Conservation (phyloP, 331 rosid species). For the Ulmus americana region DNA sequence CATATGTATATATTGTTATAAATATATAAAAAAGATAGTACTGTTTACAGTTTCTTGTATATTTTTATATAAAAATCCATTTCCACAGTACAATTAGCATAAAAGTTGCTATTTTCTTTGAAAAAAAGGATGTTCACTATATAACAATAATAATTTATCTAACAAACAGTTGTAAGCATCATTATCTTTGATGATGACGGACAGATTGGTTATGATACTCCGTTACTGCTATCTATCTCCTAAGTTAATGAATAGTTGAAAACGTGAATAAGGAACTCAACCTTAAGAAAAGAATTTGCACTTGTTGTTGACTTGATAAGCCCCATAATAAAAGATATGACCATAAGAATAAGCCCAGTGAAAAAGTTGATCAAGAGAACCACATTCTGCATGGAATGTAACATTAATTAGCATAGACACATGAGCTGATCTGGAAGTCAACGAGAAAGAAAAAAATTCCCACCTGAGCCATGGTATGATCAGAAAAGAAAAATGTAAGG, state of each 20-base stretch:
- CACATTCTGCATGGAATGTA: slow-evolving; percentile 58
- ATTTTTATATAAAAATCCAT: too few species aligned
- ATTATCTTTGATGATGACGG: background rate
- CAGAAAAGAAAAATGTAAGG: slow-evolving; percentile 81
- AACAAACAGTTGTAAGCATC: background rate
- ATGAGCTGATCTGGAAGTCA: slow-evolving; percentile 4
- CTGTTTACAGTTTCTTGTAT: too few species aligned
- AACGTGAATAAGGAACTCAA: slow-evolving; percentile 16
- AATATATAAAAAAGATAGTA: too few species aligned
- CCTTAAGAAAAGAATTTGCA: slow-evolving; percentile 85
- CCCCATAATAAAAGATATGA: slow-evolving; percentile 92
- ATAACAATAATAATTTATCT: background rate
- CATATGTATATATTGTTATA: too few species aligned
- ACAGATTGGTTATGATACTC: background rate
- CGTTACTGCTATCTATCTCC: background rate
- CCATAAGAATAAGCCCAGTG: slow-evolving; percentile 83
- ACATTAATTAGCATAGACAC: slow-evolving; percentile 5
- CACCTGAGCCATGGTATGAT: slow-evolving; percentile 94
- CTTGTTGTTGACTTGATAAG: slow-evolving; percentile 55
- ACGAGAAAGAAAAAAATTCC: slow-evolving; percentile 22
- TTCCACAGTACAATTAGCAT: too few species aligned
- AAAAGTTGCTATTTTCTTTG: too few species aligned
- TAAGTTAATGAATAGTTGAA: background rate
- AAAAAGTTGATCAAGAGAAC: slow-evolving; percentile 83
- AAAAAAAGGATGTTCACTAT: background rate